Evolutionary conservation across 352 stramenopile species (phyloP).

Genomic region (Halophytophthora batemanensis): DNA sequence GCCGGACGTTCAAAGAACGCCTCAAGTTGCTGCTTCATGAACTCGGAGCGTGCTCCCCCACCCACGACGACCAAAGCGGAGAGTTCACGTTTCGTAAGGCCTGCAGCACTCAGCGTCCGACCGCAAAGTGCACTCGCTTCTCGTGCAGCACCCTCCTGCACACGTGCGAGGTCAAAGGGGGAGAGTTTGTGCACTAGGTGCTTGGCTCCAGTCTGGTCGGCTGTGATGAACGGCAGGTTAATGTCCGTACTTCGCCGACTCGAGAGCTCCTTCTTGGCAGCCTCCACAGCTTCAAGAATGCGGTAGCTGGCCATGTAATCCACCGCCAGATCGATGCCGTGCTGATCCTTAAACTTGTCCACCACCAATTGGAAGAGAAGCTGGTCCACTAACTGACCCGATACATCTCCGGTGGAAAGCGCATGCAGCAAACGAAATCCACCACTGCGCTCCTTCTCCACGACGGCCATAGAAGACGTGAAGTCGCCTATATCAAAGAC

Average conservation of each 20-base stretch:
- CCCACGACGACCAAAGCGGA: conserved; percentile 53
- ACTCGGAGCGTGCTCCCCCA: conserved; percentile 49
- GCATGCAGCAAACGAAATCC: conserved; percentile 40
- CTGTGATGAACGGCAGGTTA: conserved; percentile 79
- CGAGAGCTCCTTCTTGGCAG: conserved; percentile 72
- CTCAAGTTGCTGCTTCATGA: conserved; percentile 48
- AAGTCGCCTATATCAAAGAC: conserved; percentile 77
- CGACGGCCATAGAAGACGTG: conserved; percentile 46
- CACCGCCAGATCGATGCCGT: conserved; percentile 62
- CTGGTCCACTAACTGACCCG: conserved; percentile 43
- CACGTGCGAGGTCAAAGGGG: conserved; percentile 43
- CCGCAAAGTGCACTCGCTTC: conserved; percentile 37
- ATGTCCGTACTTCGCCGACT: conserved; percentile 50
- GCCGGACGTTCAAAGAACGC: conserved; percentile 41
- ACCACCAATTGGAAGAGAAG: conserved; percentile 51
- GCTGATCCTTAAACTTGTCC: conserved; percentile 49
- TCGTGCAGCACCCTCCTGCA: conserved; percentile 36
- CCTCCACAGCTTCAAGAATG: conserved; percentile 62
- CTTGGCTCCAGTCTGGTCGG: conserved; percentile 60
- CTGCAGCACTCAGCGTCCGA: conserved; percentile 24
- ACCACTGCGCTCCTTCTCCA: conserved; percentile 27
- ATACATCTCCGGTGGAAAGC: conserved; percentile 32
- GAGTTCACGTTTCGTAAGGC: conserved; percentile 39
- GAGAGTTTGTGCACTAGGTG: conserved; percentile 68
- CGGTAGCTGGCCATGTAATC: conserved; percentile 71